Base-by-base conservation (phyloP, 768 basidiomycete species). In the Suillus bovinus region DNA sequence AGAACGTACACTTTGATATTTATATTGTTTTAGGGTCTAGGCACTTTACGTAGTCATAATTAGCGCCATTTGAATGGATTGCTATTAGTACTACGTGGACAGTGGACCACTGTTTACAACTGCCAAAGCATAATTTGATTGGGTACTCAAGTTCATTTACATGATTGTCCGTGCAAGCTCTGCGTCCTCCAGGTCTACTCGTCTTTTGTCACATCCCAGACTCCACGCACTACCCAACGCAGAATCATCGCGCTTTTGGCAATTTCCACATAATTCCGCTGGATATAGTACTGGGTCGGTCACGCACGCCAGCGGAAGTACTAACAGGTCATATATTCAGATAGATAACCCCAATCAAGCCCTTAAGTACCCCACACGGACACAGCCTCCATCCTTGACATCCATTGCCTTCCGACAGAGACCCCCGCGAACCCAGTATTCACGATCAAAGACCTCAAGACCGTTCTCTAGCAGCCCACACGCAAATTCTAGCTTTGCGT, bases 241-340 rank as follows among this genome's bases (percentile, higher is more conserved):
- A 53, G 42, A 56, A 39, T 56, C 17, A 5, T 29, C 11, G 55
- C 38, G 38, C 17, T 56, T 56, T 56, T 38, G 55, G 55, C 55
- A 55, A 36, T 27, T 33, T 55, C 9, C 54, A 38, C 36, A 56
- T 29, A 27, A 39, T 29, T 17, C 16, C 54, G 22, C 22, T 49
- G 31, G 59, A 60, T 60, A 60, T 60, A n/a, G n/a, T n/a, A 60
- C 55, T 36, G 14, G 59, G 59, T 27, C 54, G 47, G 59, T 60
- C 53, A 58, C 54, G 54, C 59, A 38, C 27, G 22, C 9, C 55
- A 29, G 46, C 29, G 46, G 33, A 60, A 33, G 29, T 11, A 53
- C 44, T 11, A 24, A 34, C 22, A 34, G 24, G 17, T 22, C 20
- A 60, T 24, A 60, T 60, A 49, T 27, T 27, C 59, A 60, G 34